Conservation (phyloP, 2,329 filamentous ascomycete species). For the Penicillium sp. region DNA sequence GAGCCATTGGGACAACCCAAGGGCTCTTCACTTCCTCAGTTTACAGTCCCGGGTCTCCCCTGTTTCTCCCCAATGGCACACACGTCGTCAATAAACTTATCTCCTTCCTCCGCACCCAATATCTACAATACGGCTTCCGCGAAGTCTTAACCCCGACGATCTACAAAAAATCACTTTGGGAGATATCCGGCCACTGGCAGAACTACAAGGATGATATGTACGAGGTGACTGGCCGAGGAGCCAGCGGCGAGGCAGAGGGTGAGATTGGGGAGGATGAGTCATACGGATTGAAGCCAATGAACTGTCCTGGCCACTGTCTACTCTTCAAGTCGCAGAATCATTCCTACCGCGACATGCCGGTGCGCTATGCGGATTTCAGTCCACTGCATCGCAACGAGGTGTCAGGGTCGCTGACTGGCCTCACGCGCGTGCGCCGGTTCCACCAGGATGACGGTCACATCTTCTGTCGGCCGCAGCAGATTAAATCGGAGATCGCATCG, state of each 20-base stretch:
- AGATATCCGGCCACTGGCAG: slow-evolving; percentile 78
- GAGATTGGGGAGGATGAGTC: slow-evolving; percentile 61
- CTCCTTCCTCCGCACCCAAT: slow-evolving; percentile 77
- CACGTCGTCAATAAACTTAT: slow-evolving; percentile 80
- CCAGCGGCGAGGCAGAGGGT: slow-evolving; percentile 42
- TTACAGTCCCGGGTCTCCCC: slow-evolving; percentile 80
- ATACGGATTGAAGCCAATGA: slow-evolving; percentile 88
- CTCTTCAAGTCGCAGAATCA: slow-evolving; percentile 70
- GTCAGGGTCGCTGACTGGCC: slow-evolving; percentile 72
- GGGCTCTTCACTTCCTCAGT: slow-evolving; percentile 73
- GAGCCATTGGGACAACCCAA: slow-evolving; percentile 53
- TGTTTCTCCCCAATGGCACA: slow-evolving; percentile 77
- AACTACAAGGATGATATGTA: slow-evolving; percentile 95
- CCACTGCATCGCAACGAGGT: slow-evolving; percentile 83
- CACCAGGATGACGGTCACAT: slow-evolving; percentile 91
- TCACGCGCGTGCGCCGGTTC: slow-evolving; percentile 80
- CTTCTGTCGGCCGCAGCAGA: slow-evolving; percentile 75
- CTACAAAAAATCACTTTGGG: slow-evolving; percentile 85
- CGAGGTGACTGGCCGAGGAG: slow-evolving; percentile 60
- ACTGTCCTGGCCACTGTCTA: slow-evolving; percentile 83
- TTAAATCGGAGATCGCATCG: slow-evolving; percentile 67
- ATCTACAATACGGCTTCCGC: slow-evolving; percentile 77
- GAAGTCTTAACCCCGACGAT: slow-evolving; percentile 88
- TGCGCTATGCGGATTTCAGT: slow-evolving; percentile 83
- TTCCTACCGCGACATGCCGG: slow-evolving; percentile 75